A percentile compares a stretch with the other conserved stretches of the same genome.
Conservation (phyloP, 164 flowering plant species). For the Vitis amurensis region DNA sequence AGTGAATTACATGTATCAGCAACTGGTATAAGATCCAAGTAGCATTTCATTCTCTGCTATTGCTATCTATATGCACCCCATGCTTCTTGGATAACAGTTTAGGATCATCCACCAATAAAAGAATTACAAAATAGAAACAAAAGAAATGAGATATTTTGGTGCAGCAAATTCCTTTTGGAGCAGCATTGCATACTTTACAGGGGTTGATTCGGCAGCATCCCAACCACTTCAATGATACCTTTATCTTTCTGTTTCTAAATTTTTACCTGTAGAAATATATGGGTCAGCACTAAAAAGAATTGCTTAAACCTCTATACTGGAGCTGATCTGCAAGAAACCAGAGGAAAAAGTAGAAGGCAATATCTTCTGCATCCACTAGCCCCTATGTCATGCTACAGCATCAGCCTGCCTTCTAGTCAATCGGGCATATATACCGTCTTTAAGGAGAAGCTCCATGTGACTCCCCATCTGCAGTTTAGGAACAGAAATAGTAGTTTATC, state of each 20-base stretch:
- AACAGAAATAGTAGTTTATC: slow-evolving; percentile 4
- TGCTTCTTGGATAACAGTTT: no score
- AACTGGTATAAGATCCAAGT: no score
- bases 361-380: neutral
- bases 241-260: neutral
- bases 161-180: neutral
- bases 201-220: neutral
- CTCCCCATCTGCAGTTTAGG: slow-evolving; percentile 61
- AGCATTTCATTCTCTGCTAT: no score
- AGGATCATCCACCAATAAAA: no score
- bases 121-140: no score
- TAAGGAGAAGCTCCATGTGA: slow-evolving; percentile 66
- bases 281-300: slow-evolving; percentile 7
- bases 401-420: slow-evolving; percentile 73
- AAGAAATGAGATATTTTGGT: neutral
- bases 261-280: neutral
- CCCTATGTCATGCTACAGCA: slow-evolving; percentile 52
- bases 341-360: neutral
- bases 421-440: slow-evolving; percentile 77
- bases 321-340: neutral
- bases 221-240: neutral
- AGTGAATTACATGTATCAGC: no score
- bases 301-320: slow-evolving; percentile 4
- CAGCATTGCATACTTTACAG: neutral
- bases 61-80: no score